Evolutionary conservation across 2,329 filamentous ascomycete genomes (phyloP).

Genomic region (Claviceps pusilla): DNA sequence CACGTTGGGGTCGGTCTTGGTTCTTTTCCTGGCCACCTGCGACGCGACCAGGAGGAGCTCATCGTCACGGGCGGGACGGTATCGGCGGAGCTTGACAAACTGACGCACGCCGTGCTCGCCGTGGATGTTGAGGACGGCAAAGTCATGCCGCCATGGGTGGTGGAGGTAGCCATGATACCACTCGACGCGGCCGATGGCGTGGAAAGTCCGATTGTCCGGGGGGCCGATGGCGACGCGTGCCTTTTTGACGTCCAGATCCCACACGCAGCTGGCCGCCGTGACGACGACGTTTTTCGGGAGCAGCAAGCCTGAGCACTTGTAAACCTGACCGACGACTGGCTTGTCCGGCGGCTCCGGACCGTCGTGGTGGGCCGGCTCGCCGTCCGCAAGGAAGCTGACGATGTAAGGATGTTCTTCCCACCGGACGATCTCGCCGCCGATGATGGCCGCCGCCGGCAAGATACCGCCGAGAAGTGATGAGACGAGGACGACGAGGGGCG

Average conservation of each 20-base stretch:
- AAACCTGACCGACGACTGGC: too few species aligned
- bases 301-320: background rate
- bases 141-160: background rate
- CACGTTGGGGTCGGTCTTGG: too few species aligned
- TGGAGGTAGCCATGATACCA: background rate
- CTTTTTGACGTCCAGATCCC: background rate
- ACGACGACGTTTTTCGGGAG: background rate
- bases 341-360: too few species aligned
- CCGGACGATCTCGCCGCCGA: background rate
- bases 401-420: background rate
- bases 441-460: background rate
- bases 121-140: background rate
- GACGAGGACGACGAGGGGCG: background rate
- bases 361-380: background rate
- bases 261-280: constrained; percentile 3
- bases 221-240: background rate
- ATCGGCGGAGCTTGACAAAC: background rate
- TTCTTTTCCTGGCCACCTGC: too few species aligned
- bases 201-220: background rate
- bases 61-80: too few species aligned
- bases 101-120: background rate
- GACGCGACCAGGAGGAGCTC: too few species aligned
- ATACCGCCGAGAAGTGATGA: background rate
- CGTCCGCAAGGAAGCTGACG: background rate
- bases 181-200: background rate